Evolutionary conservation across 257 asterid species (phyloP), one percentile per base, ranked within the genome.

Genomic region (Capsicum baccatum): DNA sequence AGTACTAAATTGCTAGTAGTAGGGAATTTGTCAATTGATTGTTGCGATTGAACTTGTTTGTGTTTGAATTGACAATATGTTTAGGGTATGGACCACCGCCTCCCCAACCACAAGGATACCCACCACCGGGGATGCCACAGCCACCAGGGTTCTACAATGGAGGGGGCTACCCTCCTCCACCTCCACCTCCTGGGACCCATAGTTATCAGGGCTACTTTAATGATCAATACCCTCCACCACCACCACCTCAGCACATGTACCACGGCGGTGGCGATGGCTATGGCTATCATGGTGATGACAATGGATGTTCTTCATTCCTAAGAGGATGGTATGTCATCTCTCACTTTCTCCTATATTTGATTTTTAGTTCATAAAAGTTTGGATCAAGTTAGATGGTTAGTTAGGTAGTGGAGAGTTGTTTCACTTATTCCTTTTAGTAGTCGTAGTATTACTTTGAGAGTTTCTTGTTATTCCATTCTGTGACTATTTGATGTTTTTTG

Each of bases 191-290:
- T 2, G 83, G 83, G 11, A 85, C 82, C 6, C 70, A 85, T 1
- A 80, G 88, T 70, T 89, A 89, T 44, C 92, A 89, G 55, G 89
- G 91, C 8, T 89, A 89, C 86, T 89, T 89, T 69, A 74, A 79
- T 67, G 81, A 83, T 60, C 85, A 84, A 5, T 83, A 80, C 82
- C 88, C 86, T 2, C 88, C 91, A 21, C 92, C 89, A 8, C 91
- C 89, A 39, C 91, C 89, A 42, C 88, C 86, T 13, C 83, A 86
- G 19, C 90, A 89, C 79, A 76, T 6, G 8, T 55, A 84, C 11
- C 91, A 86, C 74, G 89, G 79, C 0, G 85, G 84, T 82, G 64
- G 86, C 0, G 85, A 84, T 82, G 64, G 86, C 62, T 85, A 79
- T 13, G 62, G 48, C 85, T 81, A 68, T 8, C 52, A 81, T 76